Percentiles rank a stretch among this genome's conserved stretches.
phyloP scores from a whole-genome alignment of 2,329 filamentous ascomycete species.

The Allantophomopsis lycopodina region DNA sequence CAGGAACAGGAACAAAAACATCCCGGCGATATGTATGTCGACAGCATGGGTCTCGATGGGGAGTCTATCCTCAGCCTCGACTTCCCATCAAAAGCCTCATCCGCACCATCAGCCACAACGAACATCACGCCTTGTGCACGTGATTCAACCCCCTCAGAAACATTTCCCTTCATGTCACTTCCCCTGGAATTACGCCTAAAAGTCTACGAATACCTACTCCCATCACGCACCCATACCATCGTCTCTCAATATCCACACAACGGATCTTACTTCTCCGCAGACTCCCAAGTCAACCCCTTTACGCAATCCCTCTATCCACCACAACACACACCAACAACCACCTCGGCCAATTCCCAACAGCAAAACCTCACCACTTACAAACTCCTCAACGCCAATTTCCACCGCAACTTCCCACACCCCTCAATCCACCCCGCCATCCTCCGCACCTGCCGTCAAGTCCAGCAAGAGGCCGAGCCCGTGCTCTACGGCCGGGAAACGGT shows the following conservation, averaged over 20 bases:
- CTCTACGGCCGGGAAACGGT: conserved; percentile 8
- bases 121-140: neutral
- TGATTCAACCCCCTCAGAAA: neutral
- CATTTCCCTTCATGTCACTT: conserved; percentile 11
- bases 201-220: conserved; percentile 13
- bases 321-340: neutral
- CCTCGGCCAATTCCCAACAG: neutral
- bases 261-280: conserved; percentile 12
- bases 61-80: neutral
- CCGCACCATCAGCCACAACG: neutral
- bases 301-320: neutral
- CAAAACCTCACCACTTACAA: conserved; percentile 12
- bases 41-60: no score
- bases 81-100: neutral
- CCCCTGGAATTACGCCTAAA: conserved; percentile 15
- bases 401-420: conserved; percentile 2
- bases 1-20: neutral
- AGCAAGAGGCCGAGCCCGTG: conserved; percentile 9
- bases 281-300: conserved; percentile 2
- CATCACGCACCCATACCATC: conserved; percentile 12
- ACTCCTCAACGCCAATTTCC: conserved; percentile 10
- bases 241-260: conserved; percentile 12
- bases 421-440: conserved; percentile 9
- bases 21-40: neutral
- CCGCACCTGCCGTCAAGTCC: conserved; percentile 6